Percentiles rank a stretch among this genome's conserved stretches.
phyloP scores from a whole-genome alignment of 306 rosid genomes.

The Leucaena leucocephala region DNA sequence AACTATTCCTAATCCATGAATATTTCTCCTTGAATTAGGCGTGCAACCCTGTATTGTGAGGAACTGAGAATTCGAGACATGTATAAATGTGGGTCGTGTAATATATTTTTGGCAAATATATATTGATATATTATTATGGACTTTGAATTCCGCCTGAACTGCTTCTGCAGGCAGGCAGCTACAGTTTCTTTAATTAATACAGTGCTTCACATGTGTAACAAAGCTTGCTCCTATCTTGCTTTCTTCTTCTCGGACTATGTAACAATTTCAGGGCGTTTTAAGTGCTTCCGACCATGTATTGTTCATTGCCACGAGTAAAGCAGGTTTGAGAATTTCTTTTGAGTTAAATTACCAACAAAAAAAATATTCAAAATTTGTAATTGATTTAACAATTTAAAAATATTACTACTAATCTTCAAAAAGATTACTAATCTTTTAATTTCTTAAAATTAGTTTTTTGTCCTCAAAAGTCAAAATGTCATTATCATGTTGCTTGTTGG shows the following conservation, averaged over 20 bases:
- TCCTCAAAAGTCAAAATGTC: no score
- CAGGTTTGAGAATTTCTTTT: no score
- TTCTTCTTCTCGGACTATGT: background rate
- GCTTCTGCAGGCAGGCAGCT: background rate
- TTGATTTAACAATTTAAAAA: no score
- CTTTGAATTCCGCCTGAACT: background rate
- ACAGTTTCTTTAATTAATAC: background rate
- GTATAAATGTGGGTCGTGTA: background rate
- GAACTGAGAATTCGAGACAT: background rate
- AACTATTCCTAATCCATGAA: slow-evolving; percentile 18
- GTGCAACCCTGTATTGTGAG: background rate
- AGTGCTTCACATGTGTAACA: background rate
- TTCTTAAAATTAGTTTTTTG: no score
- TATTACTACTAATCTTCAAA: no score
- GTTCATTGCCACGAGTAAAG: no score
- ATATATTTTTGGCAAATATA: background rate
- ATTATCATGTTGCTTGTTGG: no score
- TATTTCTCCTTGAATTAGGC: background rate
- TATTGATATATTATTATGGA: background rate
- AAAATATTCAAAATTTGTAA: no score
- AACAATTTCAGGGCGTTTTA: background rate
- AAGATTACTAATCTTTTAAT: no score
- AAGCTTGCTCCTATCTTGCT: background rate
- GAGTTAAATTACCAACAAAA: no score
- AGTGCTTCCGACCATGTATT: background rate